Evolutionary conservation across 2,329 filamentous ascomycete species (phyloP), one percentile per base, ranked within the genome.

Genomic region (Fusarium nodosum): DNA sequence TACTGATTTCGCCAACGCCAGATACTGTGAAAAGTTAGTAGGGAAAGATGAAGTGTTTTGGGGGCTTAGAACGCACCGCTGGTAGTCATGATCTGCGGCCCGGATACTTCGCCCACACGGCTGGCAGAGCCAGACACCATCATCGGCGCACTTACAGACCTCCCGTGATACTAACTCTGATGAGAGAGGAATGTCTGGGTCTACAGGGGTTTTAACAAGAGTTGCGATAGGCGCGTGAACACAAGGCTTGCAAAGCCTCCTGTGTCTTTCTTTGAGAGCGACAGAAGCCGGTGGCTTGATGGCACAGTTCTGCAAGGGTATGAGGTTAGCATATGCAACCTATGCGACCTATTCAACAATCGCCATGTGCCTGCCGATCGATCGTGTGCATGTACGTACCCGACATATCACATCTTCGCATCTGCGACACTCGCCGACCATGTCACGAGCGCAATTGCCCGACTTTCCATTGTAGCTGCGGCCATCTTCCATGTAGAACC

Each of bases 1-100:
- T 97, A 97, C 26, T 93, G 89, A 41, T 88, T 93, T 52, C 94
- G 90, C 94, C 94, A 97, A 66, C 89, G 91, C 94, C 94, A 97
- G 56, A 94, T 93, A 6, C 87, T 89, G 24, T 28, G 48, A 16
- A n/a, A 4, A n/a, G 41, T 75, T 20, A 75, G 63, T 48, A n/a
- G 28, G 13, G 22, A 33, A 20, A 3, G 12, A 22, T 16, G 7
- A 33, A 7, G 24, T n/a, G 6, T 4, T 13, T 15, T 4, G 13
- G 9, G 16, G 12, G 22, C 4, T 10, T 9, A 18, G 24, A 16
- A 77, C 81, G 44, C 79, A 88, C 87, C 84, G 80, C 73, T 84
- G 83, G 65, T 91, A 90, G 58, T 89, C 86, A 54, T 83, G 79
- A 71, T 91, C 88, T 22, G 85, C 82, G 39, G 81, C 84, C 26